Evolutionary conservation across 192 early-diverging fungal species (phyloP), one percentile per base, ranked within the genome.

Genomic region (Lobosporangium transversale): DNA sequence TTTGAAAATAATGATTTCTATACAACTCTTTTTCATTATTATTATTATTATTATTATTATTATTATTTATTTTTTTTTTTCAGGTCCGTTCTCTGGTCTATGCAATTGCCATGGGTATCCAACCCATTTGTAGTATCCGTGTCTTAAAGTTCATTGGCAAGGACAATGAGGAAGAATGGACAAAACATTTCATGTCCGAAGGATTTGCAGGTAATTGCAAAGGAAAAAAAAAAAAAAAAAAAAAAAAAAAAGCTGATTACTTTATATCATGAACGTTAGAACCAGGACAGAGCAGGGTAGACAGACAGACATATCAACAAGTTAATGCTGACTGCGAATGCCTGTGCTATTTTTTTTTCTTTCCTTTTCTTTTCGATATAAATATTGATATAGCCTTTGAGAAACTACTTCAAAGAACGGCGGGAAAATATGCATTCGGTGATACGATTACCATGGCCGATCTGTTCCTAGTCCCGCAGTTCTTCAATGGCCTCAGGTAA

Each of bases 381-480:
- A 8, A 36, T 2, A 51, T 21, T 24, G 7, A 59, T 47, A 21
- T 52, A 81, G 80, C 58, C 0, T 20, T 73, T 11, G 80, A 81
- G 48, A 59, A 42, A 17, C 20, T 70, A 58, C 83, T 98, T 17
- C 81, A 80, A 47, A 55, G 68, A n/a, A 84, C 87, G 6, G 86
- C 91, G 1, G 94, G 93, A 30, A 83, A 74, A 43, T 98, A 92
- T 80, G 92, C 89, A 63, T 85, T 91, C 32, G 94, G 94, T 27
- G 90, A 96, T 68, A 33, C 86, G n/a, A 82, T 98, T 36, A 94
- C 94, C 1, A 68, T 96, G 65, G 96, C 96, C 0, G 96, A 98
- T 71, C 76, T 92, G 24, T 86, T 83, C 55, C 81, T 98, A 33
- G 82, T 91, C 4, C 92, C 95, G 9, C 93, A 94, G 71, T 86